phyloP scores from a whole-genome alignment of 306 rosid genomes.

The Heteromeles arbutifolia region DNA sequence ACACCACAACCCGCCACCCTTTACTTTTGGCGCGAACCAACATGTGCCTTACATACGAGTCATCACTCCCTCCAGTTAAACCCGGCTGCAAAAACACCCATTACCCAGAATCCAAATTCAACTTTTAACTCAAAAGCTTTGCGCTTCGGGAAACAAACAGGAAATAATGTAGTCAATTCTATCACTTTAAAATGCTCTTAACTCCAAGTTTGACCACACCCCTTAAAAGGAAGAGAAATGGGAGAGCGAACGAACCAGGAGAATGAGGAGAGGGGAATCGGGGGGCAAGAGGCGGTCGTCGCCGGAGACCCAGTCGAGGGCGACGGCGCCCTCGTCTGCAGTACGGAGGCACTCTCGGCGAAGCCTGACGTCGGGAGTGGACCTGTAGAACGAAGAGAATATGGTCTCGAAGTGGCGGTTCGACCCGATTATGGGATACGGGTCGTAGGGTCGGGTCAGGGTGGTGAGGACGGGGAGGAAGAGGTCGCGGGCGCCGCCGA shows the following conservation, averaged over 20 bases:
- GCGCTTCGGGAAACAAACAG: neutral
- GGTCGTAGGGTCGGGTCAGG: slow-evolving; percentile 41
- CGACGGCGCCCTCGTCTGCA: slow-evolving; percentile 56
- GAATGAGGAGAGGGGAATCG: slow-evolving; percentile 65
- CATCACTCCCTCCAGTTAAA: slow-evolving; percentile 79
- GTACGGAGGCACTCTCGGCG: slow-evolving; percentile 71
- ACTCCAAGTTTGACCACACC: no score
- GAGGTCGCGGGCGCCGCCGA: slow-evolving; percentile 49
- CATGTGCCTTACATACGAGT: slow-evolving; percentile 82
- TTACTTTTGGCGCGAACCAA: slow-evolving; percentile 58
- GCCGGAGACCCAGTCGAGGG: slow-evolving; percentile 83
- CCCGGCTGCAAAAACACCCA: slow-evolving; percentile 67
- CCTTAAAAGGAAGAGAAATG: neutral
- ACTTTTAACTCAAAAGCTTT: neutral
- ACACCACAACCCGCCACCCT: slow-evolving; percentile 83
- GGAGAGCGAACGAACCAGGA: slow-evolving; percentile 48
- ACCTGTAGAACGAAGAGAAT: slow-evolving; percentile 66
- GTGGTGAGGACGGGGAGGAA: slow-evolving; percentile 43
- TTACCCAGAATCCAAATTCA: neutral
- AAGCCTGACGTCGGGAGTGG: slow-evolving; percentile 46
- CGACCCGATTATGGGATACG: slow-evolving; percentile 49
- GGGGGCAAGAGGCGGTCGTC: slow-evolving; percentile 40
- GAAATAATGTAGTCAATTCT: no score
- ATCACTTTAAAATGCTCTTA: no score
- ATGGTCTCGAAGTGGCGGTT: slow-evolving; percentile 82